These are phyloP conservation scores for Domatiomyces catenatus DNA, from an alignment of 2,329 filamentous ascomycete species.

Conservation along the genomic window DNA sequence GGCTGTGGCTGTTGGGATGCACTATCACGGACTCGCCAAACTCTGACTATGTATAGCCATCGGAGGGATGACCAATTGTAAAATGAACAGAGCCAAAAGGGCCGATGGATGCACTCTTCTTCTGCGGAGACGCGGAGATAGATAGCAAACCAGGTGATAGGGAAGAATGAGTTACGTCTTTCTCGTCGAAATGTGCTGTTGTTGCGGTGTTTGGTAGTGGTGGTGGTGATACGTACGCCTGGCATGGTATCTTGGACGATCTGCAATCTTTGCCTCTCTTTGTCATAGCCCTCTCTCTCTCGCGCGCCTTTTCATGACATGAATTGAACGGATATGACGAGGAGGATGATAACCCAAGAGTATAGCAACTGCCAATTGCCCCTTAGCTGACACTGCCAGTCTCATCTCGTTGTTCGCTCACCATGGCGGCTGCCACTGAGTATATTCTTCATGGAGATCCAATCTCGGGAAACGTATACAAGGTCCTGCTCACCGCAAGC, in stretches of 20 bases:
- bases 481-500: slow-evolving; percentile 4
- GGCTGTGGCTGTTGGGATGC: no score
- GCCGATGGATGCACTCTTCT: no score
- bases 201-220: no score
- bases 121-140: not conserved
- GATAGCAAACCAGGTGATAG: not conserved
- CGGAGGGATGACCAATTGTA: no score
- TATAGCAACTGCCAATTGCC: no score
- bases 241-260: not conserved
- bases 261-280: not conserved
- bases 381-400: not conserved
- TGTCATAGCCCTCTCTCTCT: not conserved
- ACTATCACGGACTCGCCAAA: no score
- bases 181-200: no score
- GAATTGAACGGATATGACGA: no score
- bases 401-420: not conserved
- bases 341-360: no score
- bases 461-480: slow-evolving; percentile 6
- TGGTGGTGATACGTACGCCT: no score
- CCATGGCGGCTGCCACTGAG: not conserved
- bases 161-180: not conserved
- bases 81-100: no score
- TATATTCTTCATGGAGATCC: slow-evolving; percentile 4
- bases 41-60: no score
- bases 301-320: not conserved